Conservation (phyloP, 345 rosid species). For the Dovyalis caffra region DNA sequence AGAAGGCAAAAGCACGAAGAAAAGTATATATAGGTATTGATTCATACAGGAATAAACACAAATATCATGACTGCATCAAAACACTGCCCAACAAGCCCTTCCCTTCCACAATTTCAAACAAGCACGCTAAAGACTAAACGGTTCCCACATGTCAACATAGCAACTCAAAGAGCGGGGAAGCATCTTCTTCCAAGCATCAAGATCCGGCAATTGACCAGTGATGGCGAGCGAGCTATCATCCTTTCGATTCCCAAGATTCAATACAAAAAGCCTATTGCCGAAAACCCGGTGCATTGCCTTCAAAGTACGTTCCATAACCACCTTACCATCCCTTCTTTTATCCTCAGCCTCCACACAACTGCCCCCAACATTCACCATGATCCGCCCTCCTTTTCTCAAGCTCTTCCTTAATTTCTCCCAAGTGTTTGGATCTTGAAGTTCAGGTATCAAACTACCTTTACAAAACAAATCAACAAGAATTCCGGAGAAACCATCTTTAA, state of each 20-base stretch:
- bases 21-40: neutral
- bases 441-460: slow-evolving; percentile 67
- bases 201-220: slow-evolving; percentile 63
- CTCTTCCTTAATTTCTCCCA: slow-evolving; percentile 57
- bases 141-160: slow-evolving; percentile 72
- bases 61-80: slow-evolving; percentile 7
- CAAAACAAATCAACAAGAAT: slow-evolving; percentile 68
- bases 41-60: slow-evolving; percentile 6
- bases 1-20: neutral
- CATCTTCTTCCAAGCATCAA: slow-evolving; percentile 54
- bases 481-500: slow-evolving; percentile 58
- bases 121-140: slow-evolving; percentile 28
- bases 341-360: slow-evolving; percentile 76
- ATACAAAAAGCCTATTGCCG: slow-evolving; percentile 46
- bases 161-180: slow-evolving; percentile 43
- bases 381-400: slow-evolving; percentile 68
- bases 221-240: slow-evolving; percentile 76
- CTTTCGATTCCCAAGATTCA: slow-evolving; percentile 48
- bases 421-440: slow-evolving; percentile 76
- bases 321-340: slow-evolving; percentile 54
- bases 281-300: slow-evolving; percentile 64
- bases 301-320: slow-evolving; percentile 69
- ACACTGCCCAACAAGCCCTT: too few relatives aligned
- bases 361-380: slow-evolving; percentile 68
- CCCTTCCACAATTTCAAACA: neutral